Base-by-base conservation (phyloP, 345 rosid species). In the Adansonia digitata region DNA sequence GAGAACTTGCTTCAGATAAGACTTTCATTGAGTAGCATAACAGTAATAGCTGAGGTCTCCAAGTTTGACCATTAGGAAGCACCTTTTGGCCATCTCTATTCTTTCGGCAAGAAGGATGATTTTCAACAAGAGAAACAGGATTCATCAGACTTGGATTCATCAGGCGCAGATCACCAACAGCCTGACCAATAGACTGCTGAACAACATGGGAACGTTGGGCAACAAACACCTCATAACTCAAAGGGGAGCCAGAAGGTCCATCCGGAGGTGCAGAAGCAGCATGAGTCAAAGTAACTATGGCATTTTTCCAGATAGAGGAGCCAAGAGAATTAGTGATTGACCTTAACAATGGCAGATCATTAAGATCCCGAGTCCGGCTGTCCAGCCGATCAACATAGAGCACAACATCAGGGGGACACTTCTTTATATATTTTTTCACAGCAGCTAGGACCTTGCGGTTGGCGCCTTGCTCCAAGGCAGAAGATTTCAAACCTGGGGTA, bases 231-330 rank as follows among this genome's bases (percentile, higher is more conserved):
- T 92, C 98, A 70, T 92, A 94, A 85, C 91, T 89, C 84, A 92
- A 82, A 61, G 97, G 94, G 29, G 86, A 80, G 71, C 98, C 98
- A 49, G 94, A 85, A 22, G 99, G 99, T 59, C 96, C 98, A 74
- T 94, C 99, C 9, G 99, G 97, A 68, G 97, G 99, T 34, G 99
- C 97, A 52, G 99, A 91, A 81, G 96, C 93, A 75, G 89, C 97
- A 84, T 94, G 98, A 69, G 98, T 94, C 74, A 94, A 85, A 74
- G 94, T 88, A 72, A 92, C 95, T 71, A 94, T 83, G 55, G 93
- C 95, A 76, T 86, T 92, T 79, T 87, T 89, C 98, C 98, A 94
- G 72, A 92, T 87, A 59, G 97, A 88, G 51, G 95, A 65, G 71
- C 97, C 97, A 70, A 91, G 97, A 71, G 79, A 43, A 62, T 83